Percentiles rank a stretch among this genome's conserved stretches.
Conservation (phyloP, 202 grass and related monocot genomes). For the Carex arenaria region DNA sequence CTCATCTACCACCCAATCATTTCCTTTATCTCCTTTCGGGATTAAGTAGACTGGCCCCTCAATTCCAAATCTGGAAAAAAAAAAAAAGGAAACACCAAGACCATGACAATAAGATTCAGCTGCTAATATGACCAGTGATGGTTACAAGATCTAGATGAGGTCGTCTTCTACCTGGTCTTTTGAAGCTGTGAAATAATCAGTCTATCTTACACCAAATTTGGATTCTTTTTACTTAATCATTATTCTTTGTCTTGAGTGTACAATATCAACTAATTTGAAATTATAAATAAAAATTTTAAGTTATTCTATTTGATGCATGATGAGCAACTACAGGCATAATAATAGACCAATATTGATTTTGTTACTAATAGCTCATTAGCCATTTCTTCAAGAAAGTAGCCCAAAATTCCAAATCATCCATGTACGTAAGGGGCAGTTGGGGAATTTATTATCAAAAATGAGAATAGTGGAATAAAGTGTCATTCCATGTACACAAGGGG, state of each 20-base stretch:
- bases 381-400: neutral
- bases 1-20: slow-evolving; percentile 91
- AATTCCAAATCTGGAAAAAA: slow-evolving; percentile 74
- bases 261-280: neutral
- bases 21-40: slow-evolving; percentile 72
- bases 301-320: neutral
- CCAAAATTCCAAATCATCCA: neutral
- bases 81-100: neutral
- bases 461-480: neutral
- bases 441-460: neutral
- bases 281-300: neutral
- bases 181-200: neutral
- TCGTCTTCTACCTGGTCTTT: neutral
- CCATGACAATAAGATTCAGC: neutral
- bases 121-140: neutral
- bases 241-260: neutral
- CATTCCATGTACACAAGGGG: neutral
- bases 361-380: neutral
- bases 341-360: neutral
- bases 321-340: neutral
- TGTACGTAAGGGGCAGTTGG: no score
- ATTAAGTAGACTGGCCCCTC: slow-evolving; percentile 88
- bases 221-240: neutral
- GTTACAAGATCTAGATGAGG: neutral
- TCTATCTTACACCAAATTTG: neutral